phyloP scores from a whole-genome alignment of 345 rosid species.

The Firmiana major region DNA sequence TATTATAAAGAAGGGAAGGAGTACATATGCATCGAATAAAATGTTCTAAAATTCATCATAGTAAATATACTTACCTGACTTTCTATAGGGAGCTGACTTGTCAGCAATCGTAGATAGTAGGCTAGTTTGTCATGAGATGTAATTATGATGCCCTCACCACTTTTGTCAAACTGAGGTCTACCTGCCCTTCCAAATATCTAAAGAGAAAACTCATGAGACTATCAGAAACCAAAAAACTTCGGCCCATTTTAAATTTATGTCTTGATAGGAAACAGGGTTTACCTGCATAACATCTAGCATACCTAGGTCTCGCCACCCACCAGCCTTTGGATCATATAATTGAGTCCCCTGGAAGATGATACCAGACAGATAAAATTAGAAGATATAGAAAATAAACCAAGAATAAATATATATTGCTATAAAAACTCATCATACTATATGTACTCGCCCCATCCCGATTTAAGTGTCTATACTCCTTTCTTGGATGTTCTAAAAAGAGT shows the following conservation, averaged over 20 bases:
- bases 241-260: background rate
- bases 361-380: slow-evolving; percentile 21
- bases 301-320: slow-evolving; percentile 98
- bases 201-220: slow-evolving; percentile 7
- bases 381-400: slow-evolving; percentile 9
- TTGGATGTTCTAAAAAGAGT: background rate
- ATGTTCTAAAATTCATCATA: background rate
- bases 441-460: background rate
- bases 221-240: background rate
- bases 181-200: slow-evolving; percentile 99
- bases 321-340: slow-evolving; percentile 94
- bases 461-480: background rate
- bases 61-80: slow-evolving; percentile 66
- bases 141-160: slow-evolving; percentile 97
- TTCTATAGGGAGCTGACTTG: slow-evolving; percentile 97
- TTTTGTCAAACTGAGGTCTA: slow-evolving; percentile 98
- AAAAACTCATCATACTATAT: slow-evolving; percentile 1
- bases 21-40: background rate
- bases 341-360: slow-evolving; percentile 73
- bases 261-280: slow-evolving; percentile 10
- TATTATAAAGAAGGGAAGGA: background rate
- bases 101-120: slow-evolving; percentile 82
- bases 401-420: background rate
- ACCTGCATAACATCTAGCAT: slow-evolving; percentile 99
- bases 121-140: slow-evolving; percentile 94